phyloP scores from a whole-genome alignment of 192 early-diverging fungal genomes.

The Podila minutissima region DNA sequence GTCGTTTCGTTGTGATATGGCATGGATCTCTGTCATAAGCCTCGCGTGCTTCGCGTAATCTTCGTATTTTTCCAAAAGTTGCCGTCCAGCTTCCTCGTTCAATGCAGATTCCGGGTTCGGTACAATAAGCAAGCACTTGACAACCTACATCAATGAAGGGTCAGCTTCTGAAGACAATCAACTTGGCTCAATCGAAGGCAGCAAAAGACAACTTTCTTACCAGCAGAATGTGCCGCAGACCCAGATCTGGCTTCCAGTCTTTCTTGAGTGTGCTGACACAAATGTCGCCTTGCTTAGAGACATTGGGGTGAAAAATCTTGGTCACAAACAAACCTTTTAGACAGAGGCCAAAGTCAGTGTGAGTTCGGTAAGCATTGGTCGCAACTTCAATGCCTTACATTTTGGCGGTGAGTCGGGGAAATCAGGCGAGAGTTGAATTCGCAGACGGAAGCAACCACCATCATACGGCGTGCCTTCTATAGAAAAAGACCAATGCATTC shows the following conservation, averaged over 20 bases:
- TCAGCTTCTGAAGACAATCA: background rate
- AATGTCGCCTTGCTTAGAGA: slow-evolving; percentile 87
- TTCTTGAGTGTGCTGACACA: slow-evolving; percentile 97
- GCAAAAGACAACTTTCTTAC: slow-evolving; percentile 50
- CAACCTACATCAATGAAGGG: slow-evolving; percentile 65
- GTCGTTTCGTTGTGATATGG: slow-evolving; percentile 17
- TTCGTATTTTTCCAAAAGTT: slow-evolving; percentile 89
- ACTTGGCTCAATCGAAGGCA: slow-evolving; percentile 4
- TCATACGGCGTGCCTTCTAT: slow-evolving; percentile 86
- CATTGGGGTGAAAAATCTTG: slow-evolving; percentile 98
- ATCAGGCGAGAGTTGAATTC: slow-evolving; percentile 71
- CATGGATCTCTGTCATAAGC: slow-evolving; percentile 87
- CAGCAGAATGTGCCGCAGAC: slow-evolving; percentile 86
- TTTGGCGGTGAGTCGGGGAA: slow-evolving; percentile 90
- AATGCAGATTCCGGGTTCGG: slow-evolving; percentile 97
- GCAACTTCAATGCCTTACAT: slow-evolving; percentile 55
- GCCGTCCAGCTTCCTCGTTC: slow-evolving; percentile 94
- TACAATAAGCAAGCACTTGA: slow-evolving; percentile 94
- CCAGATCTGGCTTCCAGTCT: slow-evolving; percentile 93
- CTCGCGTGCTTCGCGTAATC: slow-evolving; percentile 83
- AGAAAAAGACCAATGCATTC: background rate
- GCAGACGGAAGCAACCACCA: slow-evolving; percentile 79
- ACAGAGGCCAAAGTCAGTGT: background rate
- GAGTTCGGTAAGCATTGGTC: background rate
- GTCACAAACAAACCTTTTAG: slow-evolving; percentile 80